Conservation (phyloP, 2,329 filamentous ascomycete species). For the Fusarium sp. region DNA sequence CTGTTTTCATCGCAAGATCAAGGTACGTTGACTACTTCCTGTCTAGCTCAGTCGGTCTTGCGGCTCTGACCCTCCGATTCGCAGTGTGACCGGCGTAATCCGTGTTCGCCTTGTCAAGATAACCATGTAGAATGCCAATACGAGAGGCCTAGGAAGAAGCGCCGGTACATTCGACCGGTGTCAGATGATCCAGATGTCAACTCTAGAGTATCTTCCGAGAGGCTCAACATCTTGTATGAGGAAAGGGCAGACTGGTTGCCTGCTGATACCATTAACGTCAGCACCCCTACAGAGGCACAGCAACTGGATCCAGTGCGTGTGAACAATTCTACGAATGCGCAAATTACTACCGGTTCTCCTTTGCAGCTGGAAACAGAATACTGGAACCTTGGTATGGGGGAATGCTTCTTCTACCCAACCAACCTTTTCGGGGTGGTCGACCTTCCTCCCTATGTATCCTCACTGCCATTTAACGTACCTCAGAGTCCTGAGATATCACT, state of each 20-base stretch:
- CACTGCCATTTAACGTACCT: background rate
- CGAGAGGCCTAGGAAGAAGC: background rate
- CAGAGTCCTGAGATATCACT: rapidly evolving
- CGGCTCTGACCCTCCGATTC: background rate
- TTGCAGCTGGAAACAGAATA: background rate
- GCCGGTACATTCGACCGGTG: background rate
- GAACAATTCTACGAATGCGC: background rate
- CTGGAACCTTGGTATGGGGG: background rate
- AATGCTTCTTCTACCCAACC: background rate
- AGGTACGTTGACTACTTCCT: background rate
- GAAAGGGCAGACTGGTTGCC: background rate
- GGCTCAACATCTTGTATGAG: rapidly evolving
- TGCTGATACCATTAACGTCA: background rate
- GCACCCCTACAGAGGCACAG: too few species aligned
- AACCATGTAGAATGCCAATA: background rate
- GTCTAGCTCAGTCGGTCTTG: background rate
- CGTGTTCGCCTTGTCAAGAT: background rate
- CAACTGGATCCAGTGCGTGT: rapidly evolving
- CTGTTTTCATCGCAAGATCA: background rate
- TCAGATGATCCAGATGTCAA: background rate
- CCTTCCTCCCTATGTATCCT: rapidly evolving
- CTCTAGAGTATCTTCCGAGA: background rate
- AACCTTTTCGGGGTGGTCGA: background rate
- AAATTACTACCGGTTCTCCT: background rate
- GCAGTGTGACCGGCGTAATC: background rate